Base-by-base conservation (phyloP, 805 yeast species). In the Lipomyces kockii region DNA sequence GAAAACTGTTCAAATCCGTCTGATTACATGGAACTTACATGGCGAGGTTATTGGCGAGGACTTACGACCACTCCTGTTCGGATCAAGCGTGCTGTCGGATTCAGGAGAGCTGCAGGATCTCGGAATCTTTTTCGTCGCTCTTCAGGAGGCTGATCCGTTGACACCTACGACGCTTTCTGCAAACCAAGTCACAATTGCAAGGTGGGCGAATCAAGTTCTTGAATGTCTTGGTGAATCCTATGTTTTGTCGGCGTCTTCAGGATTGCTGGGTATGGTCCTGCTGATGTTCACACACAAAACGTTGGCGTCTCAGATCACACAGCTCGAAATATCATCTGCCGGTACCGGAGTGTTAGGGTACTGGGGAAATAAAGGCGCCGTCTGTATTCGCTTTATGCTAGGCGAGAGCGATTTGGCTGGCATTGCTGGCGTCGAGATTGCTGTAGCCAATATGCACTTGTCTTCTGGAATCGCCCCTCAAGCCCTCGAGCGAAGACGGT, bases 351-450 rank as follows among this genome's bases (percentile, higher is more conserved):
- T 86, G 52, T 73, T 86, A 61, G 83, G 86, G 32, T 71, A 82
- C 29, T 86, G 88, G 85, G 89, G 88, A 20, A 86, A 86, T 76
- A 86, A 86, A 72, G 90, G 90, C 2, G 87, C 88, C 3, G 84
- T 85, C 14, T 76, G 82, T 20, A 76, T 85, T 27, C 77, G 78
- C 32, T 80, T 87, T 68, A 76, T 69, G 11, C 67, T 84, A 29
- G 86, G 85, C 2, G 76, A 73, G 9, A 78, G 81, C 51, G 74
- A 72, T 8, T 51, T 69, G 27, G 72, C 72, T 4, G 74, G 67
- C 12, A 64, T 64, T 32, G 63, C 74, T 3, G 77, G 82, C 5
- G 71, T 77, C 9, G 74, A 76, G 32, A 58, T 81, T 59, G 72
- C 73, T 3, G 75, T 85, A 9, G 74, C 86, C 25, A 84, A 87